Conservation (phyloP, 129 eudicot genomes). For the Tagetes patula region DNA sequence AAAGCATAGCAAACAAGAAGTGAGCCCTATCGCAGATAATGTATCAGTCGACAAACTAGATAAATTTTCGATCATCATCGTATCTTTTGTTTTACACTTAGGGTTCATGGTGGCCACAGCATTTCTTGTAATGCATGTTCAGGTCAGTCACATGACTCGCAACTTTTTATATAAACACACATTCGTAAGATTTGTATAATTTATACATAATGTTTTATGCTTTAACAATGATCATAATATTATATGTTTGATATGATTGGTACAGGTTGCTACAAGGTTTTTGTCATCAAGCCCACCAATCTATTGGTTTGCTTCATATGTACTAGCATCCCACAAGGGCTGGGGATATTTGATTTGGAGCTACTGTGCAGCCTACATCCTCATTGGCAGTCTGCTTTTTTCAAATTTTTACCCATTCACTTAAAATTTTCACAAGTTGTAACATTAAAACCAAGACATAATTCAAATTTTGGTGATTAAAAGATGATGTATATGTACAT, state of each 20-base stretch:
- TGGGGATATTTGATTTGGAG: constrained; percentile 76
- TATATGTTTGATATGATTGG: constrained; percentile 6
- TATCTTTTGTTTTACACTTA: constrained; percentile 78
- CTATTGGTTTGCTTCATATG: constrained; percentile 81
- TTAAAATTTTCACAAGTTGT: constrained; percentile 30
- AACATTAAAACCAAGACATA: not conserved
- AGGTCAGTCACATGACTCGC: constrained; percentile 44
- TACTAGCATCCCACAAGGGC: constrained; percentile 47
- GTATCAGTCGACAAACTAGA: constrained; percentile 31
- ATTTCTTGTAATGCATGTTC: constrained; percentile 94
- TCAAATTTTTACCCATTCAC: constrained; percentile 96
- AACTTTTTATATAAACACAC: not conserved
- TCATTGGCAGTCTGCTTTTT: constrained; percentile 85
- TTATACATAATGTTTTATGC: too few species aligned
- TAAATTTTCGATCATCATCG: constrained; percentile 44
- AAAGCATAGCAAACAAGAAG: constrained; percentile 31
- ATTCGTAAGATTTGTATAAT: not conserved
- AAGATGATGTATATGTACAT: constrained; percentile 33
- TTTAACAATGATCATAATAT: not conserved
- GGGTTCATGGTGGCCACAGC: constrained; percentile 84
- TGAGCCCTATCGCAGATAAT: constrained; percentile 20
- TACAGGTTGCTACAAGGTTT: constrained; percentile 89
- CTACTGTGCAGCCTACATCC: constrained; percentile 71
- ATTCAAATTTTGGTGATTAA: constrained; percentile 25
- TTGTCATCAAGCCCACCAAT: constrained; percentile 83